Percentiles rank a stretch among this genome's conserved stretches.
Evolutionary conservation across 192 early-diverging fungal species (phyloP).

Genomic region (Podila minutissima): DNA sequence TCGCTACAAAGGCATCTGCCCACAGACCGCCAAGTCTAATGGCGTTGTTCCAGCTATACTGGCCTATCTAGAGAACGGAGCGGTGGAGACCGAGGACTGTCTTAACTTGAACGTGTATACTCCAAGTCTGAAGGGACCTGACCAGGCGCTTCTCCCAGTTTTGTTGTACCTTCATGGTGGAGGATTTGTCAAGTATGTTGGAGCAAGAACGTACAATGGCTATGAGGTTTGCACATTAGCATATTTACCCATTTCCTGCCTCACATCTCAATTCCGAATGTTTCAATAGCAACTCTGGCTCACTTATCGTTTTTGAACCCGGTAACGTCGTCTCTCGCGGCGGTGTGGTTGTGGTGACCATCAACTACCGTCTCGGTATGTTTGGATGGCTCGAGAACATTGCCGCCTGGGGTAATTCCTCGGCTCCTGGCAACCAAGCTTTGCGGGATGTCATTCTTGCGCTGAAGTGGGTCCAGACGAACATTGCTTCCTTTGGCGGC

Average conservation of each 20-base stretch:
- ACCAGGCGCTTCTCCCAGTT: conserved; percentile 55
- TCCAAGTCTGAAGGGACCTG: conserved; percentile 23
- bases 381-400: conserved; percentile 51
- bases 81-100: conserved; percentile 57
- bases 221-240: no score
- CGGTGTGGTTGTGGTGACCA: conserved; percentile 37
- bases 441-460: conserved; percentile 61
- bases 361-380: conserved; percentile 66
- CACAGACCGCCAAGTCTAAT: conserved; percentile 28
- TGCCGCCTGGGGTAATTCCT: background rate
- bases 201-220: no score
- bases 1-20: conserved; percentile 15
- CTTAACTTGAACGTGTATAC: conserved; percentile 60
- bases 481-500: conserved; percentile 64
- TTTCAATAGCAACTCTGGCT: conserved; percentile 20
- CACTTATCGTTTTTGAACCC: conserved; percentile 14
- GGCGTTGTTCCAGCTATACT: background rate
- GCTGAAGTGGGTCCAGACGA: conserved; percentile 59
- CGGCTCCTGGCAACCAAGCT: conserved; percentile 11
- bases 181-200: conserved; percentile 48
- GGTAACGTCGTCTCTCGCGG: conserved; percentile 14
- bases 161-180: conserved; percentile 69
- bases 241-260: background rate
- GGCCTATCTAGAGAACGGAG: background rate
- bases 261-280: no score